Base-by-base conservation (phyloP, 805 yeast species). In the Ascoidea tarda region DNA sequence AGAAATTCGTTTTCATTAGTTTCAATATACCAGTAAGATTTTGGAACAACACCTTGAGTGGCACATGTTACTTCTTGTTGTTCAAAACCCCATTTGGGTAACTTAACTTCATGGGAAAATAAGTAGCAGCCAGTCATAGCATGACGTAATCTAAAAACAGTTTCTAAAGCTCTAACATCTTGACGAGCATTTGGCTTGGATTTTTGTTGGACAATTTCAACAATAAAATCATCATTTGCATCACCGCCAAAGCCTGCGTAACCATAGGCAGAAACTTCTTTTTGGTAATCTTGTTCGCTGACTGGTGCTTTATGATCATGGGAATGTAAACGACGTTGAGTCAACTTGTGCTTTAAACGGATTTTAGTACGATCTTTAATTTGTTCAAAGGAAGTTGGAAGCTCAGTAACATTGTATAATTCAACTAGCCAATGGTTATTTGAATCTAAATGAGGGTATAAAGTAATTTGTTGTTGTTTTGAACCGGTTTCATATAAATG, bases 21-120 rank as follows among this genome's bases (percentile, higher is more conserved):
- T 69, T 86, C 95, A 60, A 86, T 70, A 66, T 83, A 81, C 91
- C 91, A 86, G 57, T 77, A 71, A 44, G 81, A 71, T 59, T 81
- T 73, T 16, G 76, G 71, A 53, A 77, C 69, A 52, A 73, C 71
- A 65, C 90, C 93, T 59, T 79, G 84, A 16, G 76, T 66, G 45
- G 95, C 88, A 70, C 90, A 77, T 3, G 90, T 79, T 52, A 86
- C 95, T 69, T 86, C 95, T 66, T 82, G 90, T 66, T 86, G 95
- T 56, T 80, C 84, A 59, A 81, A 83, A 1, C 85, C 95, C 90
- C 93, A 85, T 51, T 77, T 78, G 56, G 95, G 95, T 61, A 86
- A 74, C 63, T 83, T 83, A 12, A 76, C 78, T 53, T 78, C 82
- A 58, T 80, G 84, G n/a, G 93, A 82, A 66, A 84, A 86, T 59